Percentiles rank a stretch among this genome's conserved stretches.
Evolutionary conservation across 2,329 filamentous ascomycete species (phyloP).

Genomic region (Neonectria magnoliae): DNA sequence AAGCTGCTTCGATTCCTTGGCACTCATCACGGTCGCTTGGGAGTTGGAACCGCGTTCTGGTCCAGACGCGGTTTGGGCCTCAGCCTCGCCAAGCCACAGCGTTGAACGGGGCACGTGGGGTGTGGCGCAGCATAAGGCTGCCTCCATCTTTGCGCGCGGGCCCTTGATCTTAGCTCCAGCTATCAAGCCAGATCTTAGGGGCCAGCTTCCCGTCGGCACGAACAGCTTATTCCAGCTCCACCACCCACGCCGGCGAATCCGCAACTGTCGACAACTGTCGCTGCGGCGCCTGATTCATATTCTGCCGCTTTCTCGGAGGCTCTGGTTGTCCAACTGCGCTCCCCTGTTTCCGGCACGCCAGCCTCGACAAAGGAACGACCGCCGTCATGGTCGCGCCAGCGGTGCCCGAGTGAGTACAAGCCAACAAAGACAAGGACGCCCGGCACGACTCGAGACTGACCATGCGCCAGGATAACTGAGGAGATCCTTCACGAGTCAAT

Average conservation of each 20-base stretch:
- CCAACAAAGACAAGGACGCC: conserved; percentile 7
- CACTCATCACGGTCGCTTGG: conserved; percentile 31
- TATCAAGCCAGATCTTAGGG: conserved; percentile 47
- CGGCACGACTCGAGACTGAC: conserved; percentile 36
- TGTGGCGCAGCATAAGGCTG: conserved; percentile 41
- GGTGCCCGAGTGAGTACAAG: conserved; percentile 73
- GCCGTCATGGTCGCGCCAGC: conserved; percentile 76
- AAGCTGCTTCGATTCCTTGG: conserved; percentile 27
- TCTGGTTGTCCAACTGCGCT: conserved; percentile 2
- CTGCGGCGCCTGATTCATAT: conserved; percentile 2
- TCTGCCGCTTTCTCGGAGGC: conserved; percentile 13
- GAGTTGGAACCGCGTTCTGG: conserved; percentile 33
- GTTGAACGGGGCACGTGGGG: conserved; percentile 35
- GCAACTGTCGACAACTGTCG: conserved; percentile 16
- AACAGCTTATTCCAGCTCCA: conserved; percentile 35
- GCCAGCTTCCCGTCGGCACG: conserved; percentile 34
- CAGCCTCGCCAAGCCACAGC: conserved; percentile 41
- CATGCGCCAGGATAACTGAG: conserved; percentile 80
- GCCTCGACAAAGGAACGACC: conserved; percentile 30
- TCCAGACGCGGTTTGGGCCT: conserved; percentile 33
- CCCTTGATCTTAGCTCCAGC: conserved; percentile 36
- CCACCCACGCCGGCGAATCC: conserved; percentile 28
- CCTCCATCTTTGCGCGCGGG: conserved; percentile 27
- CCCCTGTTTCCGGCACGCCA: conserved; percentile 16
- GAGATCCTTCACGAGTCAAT: conserved; percentile 91